A percentile compares a stretch with the other conserved stretches of the same genome.
Evolutionary conservation across 2,329 filamentous ascomycete species (phyloP).

Genomic region (Thermoascus crustaceus): DNA sequence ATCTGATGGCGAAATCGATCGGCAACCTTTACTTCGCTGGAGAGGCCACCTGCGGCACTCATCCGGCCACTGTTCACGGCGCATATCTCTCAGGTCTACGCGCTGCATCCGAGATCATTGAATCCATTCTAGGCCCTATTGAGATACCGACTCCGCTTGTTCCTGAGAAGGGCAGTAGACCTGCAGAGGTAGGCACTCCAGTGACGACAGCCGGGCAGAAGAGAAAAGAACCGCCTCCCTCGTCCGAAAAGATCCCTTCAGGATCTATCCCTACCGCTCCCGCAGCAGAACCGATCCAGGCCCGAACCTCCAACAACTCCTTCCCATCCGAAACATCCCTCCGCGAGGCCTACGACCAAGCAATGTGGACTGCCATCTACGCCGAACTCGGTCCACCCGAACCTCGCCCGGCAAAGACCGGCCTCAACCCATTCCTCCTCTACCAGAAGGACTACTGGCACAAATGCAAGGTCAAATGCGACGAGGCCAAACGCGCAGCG

Average conservation of each 20-base stretch:
- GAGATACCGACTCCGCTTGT: conserved; percentile 68
- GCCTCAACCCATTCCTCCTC: conserved; percentile 78
- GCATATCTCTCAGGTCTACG: conserved; percentile 90
- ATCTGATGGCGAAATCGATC: conserved; percentile 74
- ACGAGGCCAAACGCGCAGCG: conserved; percentile 57
- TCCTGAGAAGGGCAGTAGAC: conserved; percentile 49
- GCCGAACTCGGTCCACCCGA: conserved; percentile 66
- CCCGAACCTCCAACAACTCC: conserved; percentile 11
- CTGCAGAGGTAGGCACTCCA: conserved; percentile 12
- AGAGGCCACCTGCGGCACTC: conserved; percentile 90
- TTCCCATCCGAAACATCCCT: conserved; percentile 20
- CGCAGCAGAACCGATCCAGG: conserved; percentile 7
- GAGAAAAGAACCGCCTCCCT: conserved; percentile 12
- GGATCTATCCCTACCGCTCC: conserved; percentile 1
- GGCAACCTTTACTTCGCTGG: conserved; percentile 92
- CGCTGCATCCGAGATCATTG: conserved; percentile 77
- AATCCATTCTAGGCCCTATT: conserved; percentile 73
- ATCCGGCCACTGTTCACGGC: conserved; percentile 93
- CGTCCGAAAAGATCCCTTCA: background rate
- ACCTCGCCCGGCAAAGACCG: conserved; percentile 60
- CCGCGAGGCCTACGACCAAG: conserved; percentile 48
- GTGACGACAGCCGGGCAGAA: conserved; percentile 17
- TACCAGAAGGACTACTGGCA: conserved; percentile 72
- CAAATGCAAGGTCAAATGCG: conserved; percentile 55
- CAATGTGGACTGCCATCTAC: conserved; percentile 49